Conservation (phyloP, 2,329 filamentous ascomycete species). For the Achaetomium macrosporum region DNA sequence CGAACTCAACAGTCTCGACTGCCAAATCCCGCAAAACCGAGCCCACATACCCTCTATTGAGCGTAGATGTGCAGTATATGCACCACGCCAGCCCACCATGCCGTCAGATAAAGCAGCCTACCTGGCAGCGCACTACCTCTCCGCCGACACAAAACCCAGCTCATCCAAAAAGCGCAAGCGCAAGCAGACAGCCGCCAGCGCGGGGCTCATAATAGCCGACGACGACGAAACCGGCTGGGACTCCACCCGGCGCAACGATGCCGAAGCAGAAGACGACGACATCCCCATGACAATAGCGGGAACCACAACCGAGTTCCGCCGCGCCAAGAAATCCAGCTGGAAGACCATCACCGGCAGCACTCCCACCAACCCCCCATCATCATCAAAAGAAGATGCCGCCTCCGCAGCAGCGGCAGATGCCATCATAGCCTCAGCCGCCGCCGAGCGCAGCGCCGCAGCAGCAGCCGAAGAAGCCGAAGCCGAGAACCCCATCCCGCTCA, state of each 20-base stretch:
- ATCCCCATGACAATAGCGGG: constrained; percentile 44
- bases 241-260: constrained; percentile 40
- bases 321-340: constrained; percentile 75
- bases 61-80: neutral
- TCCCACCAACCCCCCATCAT: constrained; percentile 25
- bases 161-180: constrained; percentile 56
- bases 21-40: neutral
- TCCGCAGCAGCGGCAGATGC: constrained; percentile 66
- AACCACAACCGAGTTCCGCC: constrained; percentile 59
- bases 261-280: constrained; percentile 44
- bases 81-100: constrained; percentile 33
- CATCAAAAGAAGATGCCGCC: constrained; percentile 23
- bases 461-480: constrained; percentile 44
- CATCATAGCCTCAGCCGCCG: constrained; percentile 66
- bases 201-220: constrained; percentile 58
- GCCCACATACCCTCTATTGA: neutral
- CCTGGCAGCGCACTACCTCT: constrained; percentile 86
- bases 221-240: constrained; percentile 55
- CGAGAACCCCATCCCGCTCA: constrained; percentile 40
- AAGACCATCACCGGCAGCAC: constrained; percentile 56
- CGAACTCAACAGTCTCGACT: neutral
- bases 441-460: constrained; percentile 53
- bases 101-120: constrained; percentile 68
- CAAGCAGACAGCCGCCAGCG: constrained; percentile 40
- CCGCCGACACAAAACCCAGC: constrained; percentile 50